Evolutionary conservation across 192 early-diverging fungal species (phyloP).

Genomic region (Rhizophagus clarus): DNA sequence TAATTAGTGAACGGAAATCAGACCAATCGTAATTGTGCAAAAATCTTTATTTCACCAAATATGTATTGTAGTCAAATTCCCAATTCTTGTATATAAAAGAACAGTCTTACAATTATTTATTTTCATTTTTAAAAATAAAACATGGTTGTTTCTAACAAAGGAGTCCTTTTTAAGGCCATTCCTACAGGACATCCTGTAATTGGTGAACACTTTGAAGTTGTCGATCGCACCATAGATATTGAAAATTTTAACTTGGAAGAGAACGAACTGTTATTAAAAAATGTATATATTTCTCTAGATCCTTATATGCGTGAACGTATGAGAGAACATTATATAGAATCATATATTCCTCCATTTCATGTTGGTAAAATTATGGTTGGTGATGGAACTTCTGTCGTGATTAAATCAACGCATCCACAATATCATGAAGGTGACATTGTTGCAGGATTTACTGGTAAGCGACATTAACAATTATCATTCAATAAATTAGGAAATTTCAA

Average conservation of each 20-base stretch:
- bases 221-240: conserved; percentile 41
- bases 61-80: too few species aligned
- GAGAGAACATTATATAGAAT: not conserved
- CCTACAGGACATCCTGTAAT: not conserved
- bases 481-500: too few species aligned
- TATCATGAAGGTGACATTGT: conserved; percentile 67
- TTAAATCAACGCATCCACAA: conserved; percentile 59
- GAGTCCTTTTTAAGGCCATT: not conserved
- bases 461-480: not conserved
- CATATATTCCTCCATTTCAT: not conserved
- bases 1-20: too few species aligned
- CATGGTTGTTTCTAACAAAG: not conserved
- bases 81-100: too few species aligned
- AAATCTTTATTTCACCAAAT: too few species aligned
- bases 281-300: conserved; percentile 70
- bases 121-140: too few species aligned
- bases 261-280: conserved; percentile 56
- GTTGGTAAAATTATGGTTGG: conserved; percentile 65
- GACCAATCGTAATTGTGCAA: too few species aligned
- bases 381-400: conserved; percentile 62
- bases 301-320: conserved; percentile 65
- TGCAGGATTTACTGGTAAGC: conserved; percentile 61
- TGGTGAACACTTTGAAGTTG: not conserved
- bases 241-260: conserved; percentile 45
- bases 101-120: too few species aligned